Percentiles rank a stretch among this genome's conserved stretches.
Conservation (phyloP, 2,329 filamentous ascomycete genomes). For the Trichoderma koningii region DNA sequence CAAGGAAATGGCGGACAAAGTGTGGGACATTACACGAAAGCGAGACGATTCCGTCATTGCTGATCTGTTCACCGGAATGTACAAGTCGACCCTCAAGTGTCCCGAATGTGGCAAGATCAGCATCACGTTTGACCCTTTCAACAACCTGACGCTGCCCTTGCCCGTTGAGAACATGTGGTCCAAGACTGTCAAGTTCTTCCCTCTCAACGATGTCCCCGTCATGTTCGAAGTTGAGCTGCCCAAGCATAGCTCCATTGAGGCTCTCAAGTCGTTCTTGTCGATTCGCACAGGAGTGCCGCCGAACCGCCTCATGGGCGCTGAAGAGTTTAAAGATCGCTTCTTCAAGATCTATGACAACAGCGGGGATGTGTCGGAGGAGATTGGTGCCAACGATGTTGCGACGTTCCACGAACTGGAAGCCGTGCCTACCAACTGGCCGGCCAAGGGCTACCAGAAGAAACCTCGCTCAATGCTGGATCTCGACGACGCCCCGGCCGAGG, state of each 20-base stretch:
- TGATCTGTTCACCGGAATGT: constrained; percentile 95
- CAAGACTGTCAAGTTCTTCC: constrained; percentile 74
- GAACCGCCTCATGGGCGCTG: constrained; percentile 72
- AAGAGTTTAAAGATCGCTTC: constrained; percentile 81
- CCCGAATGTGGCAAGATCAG: constrained; percentile 91
- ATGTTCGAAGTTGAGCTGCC: constrained; percentile 77
- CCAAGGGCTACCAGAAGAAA: constrained; percentile 50
- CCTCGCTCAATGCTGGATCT: constrained; percentile 55
- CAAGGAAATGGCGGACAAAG: constrained; percentile 79
- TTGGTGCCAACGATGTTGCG: constrained; percentile 64
- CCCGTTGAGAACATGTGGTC: constrained; percentile 84
- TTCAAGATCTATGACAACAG: constrained; percentile 82
- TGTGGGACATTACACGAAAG: constrained; percentile 88
- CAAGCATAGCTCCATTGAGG: constrained; percentile 69
- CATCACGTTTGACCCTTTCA: constrained; percentile 98
- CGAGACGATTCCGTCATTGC: constrained; percentile 94
- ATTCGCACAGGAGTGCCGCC: constrained; percentile 64
- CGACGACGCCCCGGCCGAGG: constrained; percentile 41
- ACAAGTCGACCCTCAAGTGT: constrained; percentile 95
- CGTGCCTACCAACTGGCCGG: constrained; percentile 75
- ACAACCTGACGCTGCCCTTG: constrained; percentile 86
- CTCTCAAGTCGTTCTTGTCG: constrained; percentile 71
- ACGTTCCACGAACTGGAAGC: constrained; percentile 77
- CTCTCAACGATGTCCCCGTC: constrained; percentile 70
- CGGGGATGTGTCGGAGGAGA: constrained; percentile 68